Base-by-base conservation (phyloP, 768 basidiomycete genomes). In the Collybia mongolica region DNA sequence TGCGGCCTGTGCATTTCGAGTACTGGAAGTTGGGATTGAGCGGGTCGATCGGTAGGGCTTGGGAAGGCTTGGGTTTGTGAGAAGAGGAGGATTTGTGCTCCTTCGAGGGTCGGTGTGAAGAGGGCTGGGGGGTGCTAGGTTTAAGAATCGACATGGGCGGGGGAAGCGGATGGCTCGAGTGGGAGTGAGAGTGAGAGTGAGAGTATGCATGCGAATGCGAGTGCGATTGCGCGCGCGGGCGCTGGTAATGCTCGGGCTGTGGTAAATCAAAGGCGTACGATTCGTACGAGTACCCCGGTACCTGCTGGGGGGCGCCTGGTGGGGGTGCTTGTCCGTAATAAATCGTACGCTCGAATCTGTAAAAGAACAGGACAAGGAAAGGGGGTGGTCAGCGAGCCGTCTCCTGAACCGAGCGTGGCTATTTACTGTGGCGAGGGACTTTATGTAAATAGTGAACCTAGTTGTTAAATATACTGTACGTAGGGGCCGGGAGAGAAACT, bases 1-100 rank as follows among this genome's bases (percentile, higher is more conserved):
- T 82, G 51, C 71, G 73, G 6, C 90, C 88, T 0, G 76, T 87
- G 64, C 93, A 94, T 51, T 83, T 85, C 2, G 90, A 91, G 61
- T 88, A 90, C 54, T 83, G 80, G 66, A 88, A 88, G 6, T 26
- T 47, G 19, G 32, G 35, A 24, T 32, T 37, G 32, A 19, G 39
- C 15, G 29, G 24, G 42, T 32, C 19, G 36, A 12, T 19, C 35
- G 35, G 7, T 15, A 39, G 26, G 20, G 39, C 19, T 19, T 18
- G 39, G 26, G 48, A 41, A n/a, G 36, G 40, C 28, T 40, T 39
- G 9, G 36, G 15, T 41, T 42, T 49, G 29, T 49, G 39, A 17
- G 52, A 1, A 39, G 23, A 2, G 35, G 42, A 20, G 39, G 39
- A 19, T 54, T 52, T 22, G 44, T 17, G n/a, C 22, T 28, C 12